Evolutionary conservation across 495 filamentous ascomycete species (phyloP).

Genomic region (Neurospora cerealis): DNA sequence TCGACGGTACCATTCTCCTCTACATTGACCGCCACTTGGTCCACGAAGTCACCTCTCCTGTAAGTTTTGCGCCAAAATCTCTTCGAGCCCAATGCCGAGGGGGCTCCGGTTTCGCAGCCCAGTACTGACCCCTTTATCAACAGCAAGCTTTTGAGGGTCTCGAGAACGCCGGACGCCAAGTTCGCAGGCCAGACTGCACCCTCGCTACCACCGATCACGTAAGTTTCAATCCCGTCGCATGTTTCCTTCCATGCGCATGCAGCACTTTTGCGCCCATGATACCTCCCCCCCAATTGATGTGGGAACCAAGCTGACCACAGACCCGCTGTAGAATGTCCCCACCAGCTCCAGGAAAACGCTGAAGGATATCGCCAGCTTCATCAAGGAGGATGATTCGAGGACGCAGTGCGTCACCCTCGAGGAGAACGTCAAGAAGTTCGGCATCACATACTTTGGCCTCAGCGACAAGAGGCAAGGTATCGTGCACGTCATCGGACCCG

Average conservation of each 20-base stretch:
- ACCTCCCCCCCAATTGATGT: not conserved
- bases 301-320: conserved; percentile 6
- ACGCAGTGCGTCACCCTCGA: conserved; percentile 91
- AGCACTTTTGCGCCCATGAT: not conserved
- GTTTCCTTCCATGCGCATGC: not conserved
- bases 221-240: conserved; percentile 29
- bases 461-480: conserved; percentile 96
- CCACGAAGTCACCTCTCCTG: conserved; percentile 95
- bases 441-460: conserved; percentile 93
- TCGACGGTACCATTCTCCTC: conserved; percentile 82
- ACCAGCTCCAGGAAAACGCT: conserved; percentile 81
- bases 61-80: conserved; percentile 23
- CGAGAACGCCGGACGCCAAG: conserved; percentile 72
- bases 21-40: conserved; percentile 96
- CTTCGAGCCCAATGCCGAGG: not conserved
- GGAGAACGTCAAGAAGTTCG: conserved; percentile 93
- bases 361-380: conserved; percentile 78
- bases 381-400: conserved; percentile 88
- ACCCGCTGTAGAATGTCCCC: conserved; percentile 63
- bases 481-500: conserved; percentile 97
- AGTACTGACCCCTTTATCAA: conserved; percentile 3
- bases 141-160: conserved; percentile 96
- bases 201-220: conserved; percentile 95
- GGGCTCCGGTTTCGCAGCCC: not conserved
- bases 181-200: conserved; percentile 92